Evolutionary conservation across 2,329 filamentous ascomycete genomes (phyloP), one percentile per base, ranked within the genome.

Genomic region (Trichoderma polysporum): DNA sequence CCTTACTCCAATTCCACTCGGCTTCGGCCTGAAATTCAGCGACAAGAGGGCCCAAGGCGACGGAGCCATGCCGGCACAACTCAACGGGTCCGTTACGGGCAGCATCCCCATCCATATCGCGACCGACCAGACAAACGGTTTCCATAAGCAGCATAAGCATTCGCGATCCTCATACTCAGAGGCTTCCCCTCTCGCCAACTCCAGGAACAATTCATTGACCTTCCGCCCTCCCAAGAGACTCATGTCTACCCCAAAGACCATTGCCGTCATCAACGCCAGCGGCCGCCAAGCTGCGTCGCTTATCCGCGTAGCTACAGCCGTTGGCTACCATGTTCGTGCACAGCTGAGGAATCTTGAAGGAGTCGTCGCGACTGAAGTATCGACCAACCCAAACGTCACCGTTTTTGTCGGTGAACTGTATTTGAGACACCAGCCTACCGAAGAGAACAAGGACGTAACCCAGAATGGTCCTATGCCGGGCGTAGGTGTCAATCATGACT

Each of bases 201-300:
- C 86, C 17, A 80, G 86, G 71, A 88, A 87, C 71, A 88, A 86
- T 71, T 88, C 86, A 25, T 72, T 87, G 68, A 87, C 82, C n/a
- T 87, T 87, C 72, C 85, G 86, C 22, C 86, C 86, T 17, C 78
- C 84, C 54, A 88, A 88, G 77, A 82, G 86, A 71, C 80, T 85
- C 71, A 87, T 86, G 80, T 83, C 84, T 68, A 81, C 82, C 33
- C 85, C 86, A 52, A 95, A 94, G 82, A 95, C 91, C 65, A 93
- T 97, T 75, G 94, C 94, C 76, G 90, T 97, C 76, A 94, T 98
- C 82, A 98, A 98, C 81, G 93, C 93, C 76, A 94, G 93, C 77
- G 95, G 95, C 75, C 91, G 95, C 74, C 95, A 99, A 84, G 93
- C 94, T 71, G 94, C 94, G 67, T 97, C 94, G 68, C 89, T 99